These are phyloP conservation scores for Cardamine chenopodiifolia DNA, from an alignment of 345 rosid genomes.

Conservation along the genomic window DNA sequence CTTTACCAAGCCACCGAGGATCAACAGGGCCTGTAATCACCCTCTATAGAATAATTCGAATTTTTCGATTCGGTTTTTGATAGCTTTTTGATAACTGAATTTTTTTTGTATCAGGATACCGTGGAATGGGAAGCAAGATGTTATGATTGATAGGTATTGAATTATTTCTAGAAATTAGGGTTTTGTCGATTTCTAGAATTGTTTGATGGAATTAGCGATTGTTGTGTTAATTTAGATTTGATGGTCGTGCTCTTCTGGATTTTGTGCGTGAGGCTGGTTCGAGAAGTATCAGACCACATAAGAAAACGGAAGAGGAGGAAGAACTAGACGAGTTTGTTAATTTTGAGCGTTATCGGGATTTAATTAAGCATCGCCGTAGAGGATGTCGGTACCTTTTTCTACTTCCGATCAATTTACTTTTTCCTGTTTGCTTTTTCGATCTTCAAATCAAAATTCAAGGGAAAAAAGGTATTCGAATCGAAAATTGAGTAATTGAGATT, in stretches of 20 bases:
- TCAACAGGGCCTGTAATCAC: conserved; percentile 78
- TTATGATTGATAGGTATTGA: conserved; percentile 72
- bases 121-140: conserved; percentile 90
- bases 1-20: conserved; percentile 89
- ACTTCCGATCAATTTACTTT: conserved; percentile 22
- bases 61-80: not conserved
- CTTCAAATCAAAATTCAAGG: conserved; percentile 23
- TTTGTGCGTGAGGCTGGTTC: conserved; percentile 80
- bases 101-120: conserved; percentile 58
- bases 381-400: conserved; percentile 99
- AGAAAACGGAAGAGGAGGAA: conserved; percentile 87
- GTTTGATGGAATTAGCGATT: not conserved
- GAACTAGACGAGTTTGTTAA: conserved; percentile 99
- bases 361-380: conserved; percentile 99
- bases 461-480: conserved; percentile 13
- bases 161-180: not conserved
- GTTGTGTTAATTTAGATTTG: conserved; percentile 46
- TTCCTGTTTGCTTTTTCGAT: conserved; percentile 24
- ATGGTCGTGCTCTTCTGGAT: conserved; percentile 95
- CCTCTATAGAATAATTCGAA: not conserved
- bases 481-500: conserved; percentile 16
- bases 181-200: not conserved
- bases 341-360: conserved; percentile 99
- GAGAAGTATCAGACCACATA: conserved; percentile 48
- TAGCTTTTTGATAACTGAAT: not conserved